A percentile compares a stretch with the other conserved stretches of the same genome.
These are phyloP conservation scores for Phytophthora macrochlamydospora DNA, from an alignment of 352 stramenopile species.

Conservation along the genomic window DNA sequence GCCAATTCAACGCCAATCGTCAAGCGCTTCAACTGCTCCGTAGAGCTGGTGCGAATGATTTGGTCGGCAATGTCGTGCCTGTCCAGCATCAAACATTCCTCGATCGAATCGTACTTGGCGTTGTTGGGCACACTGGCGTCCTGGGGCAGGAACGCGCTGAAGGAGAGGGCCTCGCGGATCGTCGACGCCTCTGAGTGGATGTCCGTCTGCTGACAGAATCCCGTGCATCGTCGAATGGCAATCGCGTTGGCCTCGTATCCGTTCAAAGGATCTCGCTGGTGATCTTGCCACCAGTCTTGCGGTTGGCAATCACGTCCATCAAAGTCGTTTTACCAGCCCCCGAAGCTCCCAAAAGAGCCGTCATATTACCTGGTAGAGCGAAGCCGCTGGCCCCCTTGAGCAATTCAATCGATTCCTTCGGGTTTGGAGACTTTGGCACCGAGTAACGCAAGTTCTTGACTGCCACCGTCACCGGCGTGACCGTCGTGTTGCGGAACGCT, in stretches of 20 bases:
- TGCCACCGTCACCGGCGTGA: background rate
- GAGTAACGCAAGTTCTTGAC: background rate
- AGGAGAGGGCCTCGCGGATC: slow-evolving; percentile 61
- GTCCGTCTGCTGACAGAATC: slow-evolving; percentile 82
- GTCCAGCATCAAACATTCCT: slow-evolving; percentile 23
- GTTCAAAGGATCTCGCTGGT: slow-evolving; percentile 4
- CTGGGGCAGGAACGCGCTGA: slow-evolving; percentile 35
- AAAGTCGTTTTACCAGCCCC: slow-evolving; percentile 1
- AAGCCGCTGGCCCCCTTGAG: background rate
- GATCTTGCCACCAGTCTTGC: slow-evolving; percentile 1
- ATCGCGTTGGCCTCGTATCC: slow-evolving; percentile 35
- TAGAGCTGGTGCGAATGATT: slow-evolving; percentile 22
- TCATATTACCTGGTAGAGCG: background rate
- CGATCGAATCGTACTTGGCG: slow-evolving; percentile 12
- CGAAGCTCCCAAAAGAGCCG: background rate
- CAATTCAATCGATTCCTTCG: background rate
- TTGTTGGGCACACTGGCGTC: slow-evolving; percentile 11
- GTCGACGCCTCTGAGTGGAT: slow-evolving; percentile 84
- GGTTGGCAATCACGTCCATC: background rate
- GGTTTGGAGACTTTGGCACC: background rate
- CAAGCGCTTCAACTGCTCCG: slow-evolving; percentile 36
- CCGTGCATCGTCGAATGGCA: slow-evolving; percentile 44
- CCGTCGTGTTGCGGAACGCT: background rate
- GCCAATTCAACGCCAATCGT: slow-evolving; percentile 58
- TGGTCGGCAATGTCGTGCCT: slow-evolving; percentile 18